A percentile compares a stretch with the other conserved stretches of the same genome.
These are phyloP conservation scores for Wallacemonas sp. DNA, from an alignment of 208 protist genomes.

Conservation along the genomic window DNA sequence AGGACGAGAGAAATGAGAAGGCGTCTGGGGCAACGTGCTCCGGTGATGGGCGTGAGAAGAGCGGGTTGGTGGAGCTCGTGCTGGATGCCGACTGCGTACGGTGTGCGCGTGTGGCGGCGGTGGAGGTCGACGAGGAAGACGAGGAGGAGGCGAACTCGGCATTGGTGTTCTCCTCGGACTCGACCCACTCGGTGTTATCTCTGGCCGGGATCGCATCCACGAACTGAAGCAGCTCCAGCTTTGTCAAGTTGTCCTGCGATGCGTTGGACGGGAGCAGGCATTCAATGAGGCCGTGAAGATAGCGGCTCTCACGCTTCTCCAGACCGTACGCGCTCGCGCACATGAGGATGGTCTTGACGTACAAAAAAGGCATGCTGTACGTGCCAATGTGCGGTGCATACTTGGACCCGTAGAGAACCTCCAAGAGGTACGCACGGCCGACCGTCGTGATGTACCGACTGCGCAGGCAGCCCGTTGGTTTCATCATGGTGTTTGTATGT, in stretches of 20 bases:
- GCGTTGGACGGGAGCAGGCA: constrained; percentile 44
- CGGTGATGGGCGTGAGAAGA: background rate
- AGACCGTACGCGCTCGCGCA: constrained; percentile 45
- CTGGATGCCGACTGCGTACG: background rate
- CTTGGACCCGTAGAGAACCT: constrained; percentile 80
- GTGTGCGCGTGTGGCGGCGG: background rate
- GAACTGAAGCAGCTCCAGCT: constrained; percentile 69
- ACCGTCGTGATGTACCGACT: constrained; percentile 63
- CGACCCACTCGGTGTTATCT: constrained; percentile 9
- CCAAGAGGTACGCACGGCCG: constrained; percentile 59
- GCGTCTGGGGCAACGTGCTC: constrained; percentile 4
- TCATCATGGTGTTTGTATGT: constrained; percentile 14
- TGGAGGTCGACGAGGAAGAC: background rate
- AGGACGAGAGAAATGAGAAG: constrained; percentile 43
- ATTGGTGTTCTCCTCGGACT: background rate
- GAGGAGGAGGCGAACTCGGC: background rate
- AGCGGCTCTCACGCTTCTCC: constrained; percentile 35
- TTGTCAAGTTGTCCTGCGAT: constrained; percentile 46
- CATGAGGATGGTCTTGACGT: constrained; percentile 76
- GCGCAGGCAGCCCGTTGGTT: constrained; percentile 4
- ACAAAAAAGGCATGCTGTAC: constrained; percentile 69
- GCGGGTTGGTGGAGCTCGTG: background rate
- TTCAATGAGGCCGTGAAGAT: constrained; percentile 68
- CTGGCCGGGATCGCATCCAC: constrained; percentile 44
- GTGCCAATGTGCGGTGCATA: constrained; percentile 71